Percentiles rank a stretch among this genome's conserved stretches.
phyloP scores from a whole-genome alignment of 1,139 yeast genomes.

The Pichia norvegensis region DNA sequence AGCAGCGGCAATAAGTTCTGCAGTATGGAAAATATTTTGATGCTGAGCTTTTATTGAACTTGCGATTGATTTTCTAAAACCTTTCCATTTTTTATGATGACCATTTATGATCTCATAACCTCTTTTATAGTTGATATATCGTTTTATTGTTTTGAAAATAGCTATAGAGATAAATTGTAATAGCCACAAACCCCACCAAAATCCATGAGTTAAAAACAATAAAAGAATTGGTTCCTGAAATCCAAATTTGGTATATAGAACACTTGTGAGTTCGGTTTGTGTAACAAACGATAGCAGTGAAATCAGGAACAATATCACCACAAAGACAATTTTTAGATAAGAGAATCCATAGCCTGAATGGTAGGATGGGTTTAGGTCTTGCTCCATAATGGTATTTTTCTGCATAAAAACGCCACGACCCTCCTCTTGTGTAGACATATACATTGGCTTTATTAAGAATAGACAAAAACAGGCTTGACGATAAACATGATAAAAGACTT shows the following conservation, averaged over 20 bases:
- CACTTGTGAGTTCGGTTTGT: slow-evolving; percentile 77
- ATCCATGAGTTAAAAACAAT: slow-evolving; percentile 66
- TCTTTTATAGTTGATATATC: slow-evolving; percentile 29
- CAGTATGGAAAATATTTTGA: slow-evolving; percentile 29
- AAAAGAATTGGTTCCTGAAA: slow-evolving; percentile 67
- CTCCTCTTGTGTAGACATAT: slow-evolving; percentile 6
- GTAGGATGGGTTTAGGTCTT: not conserved
- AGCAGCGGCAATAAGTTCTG: slow-evolving; percentile 27
- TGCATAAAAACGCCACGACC: not conserved
- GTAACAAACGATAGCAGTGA: slow-evolving; percentile 61
- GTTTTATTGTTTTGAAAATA: slow-evolving; percentile 35
- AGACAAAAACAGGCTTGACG: no score
- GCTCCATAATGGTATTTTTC: not conserved
- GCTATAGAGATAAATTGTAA: slow-evolving; percentile 50
- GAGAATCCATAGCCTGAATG: slow-evolving; percentile 22
- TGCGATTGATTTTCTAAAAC: slow-evolving; percentile 33
- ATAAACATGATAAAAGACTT: no score
- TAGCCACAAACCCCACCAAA: slow-evolving; percentile 76
- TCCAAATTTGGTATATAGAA: slow-evolving; percentile 47
- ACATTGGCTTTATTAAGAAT: not conserved
- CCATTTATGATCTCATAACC: slow-evolving; percentile 29
- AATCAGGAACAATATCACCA: slow-evolving; percentile 48
- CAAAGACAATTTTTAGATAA: slow-evolving; percentile 40
- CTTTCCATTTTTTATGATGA: slow-evolving; percentile 31
- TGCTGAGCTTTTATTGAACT: slow-evolving; percentile 38